Percentiles rank a stretch among this genome's conserved stretches.
Conservation (phyloP, 108 stramenopile genomes). For the Epipyxis sp. region DNA sequence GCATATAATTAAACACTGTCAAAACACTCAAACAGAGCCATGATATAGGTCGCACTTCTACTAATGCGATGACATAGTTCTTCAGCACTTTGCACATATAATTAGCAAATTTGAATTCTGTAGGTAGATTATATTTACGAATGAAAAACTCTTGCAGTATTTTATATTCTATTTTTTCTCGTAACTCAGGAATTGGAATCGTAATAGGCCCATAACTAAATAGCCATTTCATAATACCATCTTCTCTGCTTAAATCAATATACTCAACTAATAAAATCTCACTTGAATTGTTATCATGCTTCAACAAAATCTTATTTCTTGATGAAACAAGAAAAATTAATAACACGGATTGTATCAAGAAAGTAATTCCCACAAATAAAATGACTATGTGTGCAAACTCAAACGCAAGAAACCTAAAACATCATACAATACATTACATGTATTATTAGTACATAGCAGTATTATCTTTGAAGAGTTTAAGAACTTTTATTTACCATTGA, state of each 20-base stretch:
- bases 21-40: background rate
- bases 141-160: slow-evolving; percentile 19
- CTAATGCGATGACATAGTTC: background rate
- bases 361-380: background rate
- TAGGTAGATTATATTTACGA: background rate
- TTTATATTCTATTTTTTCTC: slow-evolving; percentile 6
- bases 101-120: slow-evolving; percentile 21
- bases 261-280: slow-evolving; percentile 5
- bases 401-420: background rate
- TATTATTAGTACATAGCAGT: too few relatives aligned
- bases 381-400: background rate
- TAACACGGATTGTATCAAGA: background rate
- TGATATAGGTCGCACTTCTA: slow-evolving; percentile 1
- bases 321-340: background rate
- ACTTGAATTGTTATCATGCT: background rate
- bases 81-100: slow-evolving; percentile 1
- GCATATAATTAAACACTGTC: background rate
- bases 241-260: background rate
- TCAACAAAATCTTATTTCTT: background rate
- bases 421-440: too few relatives aligned
- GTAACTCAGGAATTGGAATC: background rate
- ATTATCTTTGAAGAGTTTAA: background rate
- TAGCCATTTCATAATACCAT: background rate
- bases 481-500: background rate
- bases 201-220: slow-evolving; percentile 3